Percentiles rank a stretch among this genome's conserved stretches.
These are phyloP conservation scores for Rhizopogon vinicolor DNA, from an alignment of 768 basidiomycete genomes.

Conservation along the genomic window DNA sequence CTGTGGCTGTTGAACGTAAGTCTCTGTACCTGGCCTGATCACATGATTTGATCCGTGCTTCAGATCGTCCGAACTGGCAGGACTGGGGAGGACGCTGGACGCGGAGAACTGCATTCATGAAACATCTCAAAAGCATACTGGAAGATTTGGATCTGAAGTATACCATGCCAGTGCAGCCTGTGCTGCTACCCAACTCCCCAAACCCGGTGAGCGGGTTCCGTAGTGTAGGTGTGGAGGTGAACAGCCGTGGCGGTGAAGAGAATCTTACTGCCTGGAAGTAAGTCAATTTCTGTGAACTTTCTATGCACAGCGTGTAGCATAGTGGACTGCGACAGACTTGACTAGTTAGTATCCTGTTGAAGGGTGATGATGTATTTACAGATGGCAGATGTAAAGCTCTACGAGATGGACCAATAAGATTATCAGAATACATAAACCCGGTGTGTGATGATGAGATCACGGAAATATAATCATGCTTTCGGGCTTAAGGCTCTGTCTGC, in stretches of 20 bases:
- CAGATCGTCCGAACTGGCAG: slow-evolving; percentile 81
- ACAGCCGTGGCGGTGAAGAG: slow-evolving; percentile 4
- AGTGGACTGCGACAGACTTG: not conserved
- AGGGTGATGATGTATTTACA: slow-evolving; percentile 19
- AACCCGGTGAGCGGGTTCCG: not conserved
- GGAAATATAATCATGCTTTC: not conserved
- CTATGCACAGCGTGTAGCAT: not conserved
- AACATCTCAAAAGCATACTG: slow-evolving; percentile 60
- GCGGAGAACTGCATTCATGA: slow-evolving; percentile 74
- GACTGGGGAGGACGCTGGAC: slow-evolving; percentile 82
- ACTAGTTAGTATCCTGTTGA: slow-evolving; percentile 27
- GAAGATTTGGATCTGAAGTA: slow-evolving; percentile 76
- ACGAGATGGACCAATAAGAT: not conserved
- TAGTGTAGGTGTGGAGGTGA: slow-evolving; percentile 7
- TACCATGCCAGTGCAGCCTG: slow-evolving; percentile 67
- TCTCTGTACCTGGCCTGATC: slow-evolving; percentile 6
- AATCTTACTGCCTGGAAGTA: not conserved
- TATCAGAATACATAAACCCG: not conserved
- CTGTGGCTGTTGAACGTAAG: slow-evolving; percentile 70
- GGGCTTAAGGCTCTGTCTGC: slow-evolving; percentile 12
- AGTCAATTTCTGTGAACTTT: not conserved
- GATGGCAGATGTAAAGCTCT: slow-evolving; percentile 3
- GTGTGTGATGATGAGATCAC: not conserved
- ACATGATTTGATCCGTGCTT: slow-evolving; percentile 1
- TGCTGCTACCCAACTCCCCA: slow-evolving; percentile 41